Evolutionary conservation across 2,329 filamentous ascomycete species (phyloP).

Genomic region (Ophiostoma ips): DNA sequence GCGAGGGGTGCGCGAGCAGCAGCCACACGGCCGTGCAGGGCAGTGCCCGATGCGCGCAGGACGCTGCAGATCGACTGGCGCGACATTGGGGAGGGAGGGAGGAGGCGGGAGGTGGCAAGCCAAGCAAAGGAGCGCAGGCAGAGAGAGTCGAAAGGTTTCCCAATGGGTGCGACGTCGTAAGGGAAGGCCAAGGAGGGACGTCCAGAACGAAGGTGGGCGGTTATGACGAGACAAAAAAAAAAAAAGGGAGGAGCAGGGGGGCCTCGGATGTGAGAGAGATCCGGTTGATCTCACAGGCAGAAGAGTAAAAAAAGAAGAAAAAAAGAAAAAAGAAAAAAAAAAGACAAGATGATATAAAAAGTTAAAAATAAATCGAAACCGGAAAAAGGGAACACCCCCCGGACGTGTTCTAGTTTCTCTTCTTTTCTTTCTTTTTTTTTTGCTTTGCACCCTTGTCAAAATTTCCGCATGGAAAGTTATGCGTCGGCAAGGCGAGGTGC

Average conservation of each 20-base stretch:
- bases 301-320: background rate
- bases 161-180: background rate
- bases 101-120: background rate
- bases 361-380: background rate
- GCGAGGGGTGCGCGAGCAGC: background rate
- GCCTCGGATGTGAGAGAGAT: background rate
- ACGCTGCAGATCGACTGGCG: conserved; percentile 12
- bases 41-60: conserved; percentile 7
- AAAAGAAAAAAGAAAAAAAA: background rate
- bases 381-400: background rate
- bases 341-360: background rate
- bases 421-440: too few relatives aligned
- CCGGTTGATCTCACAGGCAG: background rate
- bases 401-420: background rate
- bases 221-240: background rate
- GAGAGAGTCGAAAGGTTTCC: too few relatives aligned
- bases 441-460: too few relatives aligned
- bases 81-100: conserved; percentile 7
- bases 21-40: background rate
- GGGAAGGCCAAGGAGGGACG: background rate
- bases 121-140: too few relatives aligned
- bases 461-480: too few relatives aligned
- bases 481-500: too few relatives aligned
- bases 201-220: too few relatives aligned
- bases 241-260: background rate